Evolutionary conservation across 352 stramenopile genomes (phyloP), one percentile per base, ranked within the genome.

Genomic region (Saprolegnia diclina): DNA sequence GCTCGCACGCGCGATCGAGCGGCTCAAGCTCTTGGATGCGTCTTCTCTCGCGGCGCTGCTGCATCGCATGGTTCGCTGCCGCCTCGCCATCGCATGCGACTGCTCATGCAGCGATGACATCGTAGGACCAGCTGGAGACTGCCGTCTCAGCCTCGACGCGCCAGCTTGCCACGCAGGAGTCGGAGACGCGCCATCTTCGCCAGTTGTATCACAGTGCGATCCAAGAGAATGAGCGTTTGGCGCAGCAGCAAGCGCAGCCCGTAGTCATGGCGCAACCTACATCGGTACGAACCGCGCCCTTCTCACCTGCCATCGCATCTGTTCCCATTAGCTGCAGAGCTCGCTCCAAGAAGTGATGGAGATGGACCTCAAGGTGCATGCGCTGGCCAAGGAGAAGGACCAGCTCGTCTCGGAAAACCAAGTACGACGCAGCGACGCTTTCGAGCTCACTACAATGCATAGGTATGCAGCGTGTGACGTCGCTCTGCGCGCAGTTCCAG

Each of bases 401-500:
- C 45, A 63, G 29, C 21, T 69, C 22, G 29, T 10, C 18, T 10
- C 46, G 19, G 45, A 69, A 18, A 29, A 69, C 40, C 44, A 69
- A 24, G 63, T 69, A 68, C 10, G 21, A 38, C 22, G 10, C 22
- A 3, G 48, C 44, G n/a, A 40, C 18, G 35, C 19, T 6, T 65
- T 19, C 18, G 18, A 65, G 21, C 56, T 24, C 62, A 9, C 42
- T 56, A 37, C 16, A 16, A 19, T 29, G 10, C 10, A 4, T 29
- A 22, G 16, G 16, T 56, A 18, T 37, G 18, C 71, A 80, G 64
- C 70, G 81, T 19, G 72, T 89, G 59, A 76, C 76, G 0, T 67
- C 71, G 65, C 66, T 89, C 42, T 88, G 82, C 37, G 81, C 79
- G 18, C 74, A 74, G n/a, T 89, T 91, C 64, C 82, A 91, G 68